Conservation (phyloP, 805 yeast genomes). For the Candida pseudofarinosa region DNA sequence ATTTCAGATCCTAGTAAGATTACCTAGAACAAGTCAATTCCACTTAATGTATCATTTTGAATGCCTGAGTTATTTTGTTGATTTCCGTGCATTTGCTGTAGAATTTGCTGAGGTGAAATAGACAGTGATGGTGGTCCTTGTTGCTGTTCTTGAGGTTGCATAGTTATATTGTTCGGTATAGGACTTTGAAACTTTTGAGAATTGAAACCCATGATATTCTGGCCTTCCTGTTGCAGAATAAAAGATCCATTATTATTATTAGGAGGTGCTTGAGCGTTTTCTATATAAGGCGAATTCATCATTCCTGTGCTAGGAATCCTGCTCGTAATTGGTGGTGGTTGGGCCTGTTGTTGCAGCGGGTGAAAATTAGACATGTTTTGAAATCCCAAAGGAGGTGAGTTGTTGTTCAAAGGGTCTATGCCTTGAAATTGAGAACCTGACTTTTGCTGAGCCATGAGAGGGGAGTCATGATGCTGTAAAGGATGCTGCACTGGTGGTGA, state of each 20-base stretch:
- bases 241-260: not conserved
- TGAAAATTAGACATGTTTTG: constrained; percentile 8
- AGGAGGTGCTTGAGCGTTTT: not conserved
- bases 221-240: not conserved
- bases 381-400: constrained; percentile 3
- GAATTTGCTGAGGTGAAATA: constrained; percentile 38
- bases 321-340: not conserved
- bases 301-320: not conserved
- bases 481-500: constrained; percentile 7
- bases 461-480: constrained; percentile 8
- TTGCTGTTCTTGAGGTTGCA: constrained; percentile 5
- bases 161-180: not conserved
- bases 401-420: constrained; percentile 2
- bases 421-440: constrained; percentile 4
- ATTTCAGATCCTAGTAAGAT: constrained; percentile 5
- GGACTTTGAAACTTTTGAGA: not conserved
- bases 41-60: constrained; percentile 8
- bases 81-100: constrained; percentile 24
- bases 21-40: constrained; percentile 27
- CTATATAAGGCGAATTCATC: not conserved
- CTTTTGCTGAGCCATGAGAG: constrained; percentile 8
- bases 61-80: constrained; percentile 1
- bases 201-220: not conserved
- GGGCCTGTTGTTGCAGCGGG: constrained; percentile 4
- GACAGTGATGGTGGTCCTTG: constrained; percentile 11